Percentiles rank a stretch among this genome's conserved stretches.
phyloP scores from a whole-genome alignment of 495 filamentous ascomycete species.

The Xylaria scruposa region DNA sequence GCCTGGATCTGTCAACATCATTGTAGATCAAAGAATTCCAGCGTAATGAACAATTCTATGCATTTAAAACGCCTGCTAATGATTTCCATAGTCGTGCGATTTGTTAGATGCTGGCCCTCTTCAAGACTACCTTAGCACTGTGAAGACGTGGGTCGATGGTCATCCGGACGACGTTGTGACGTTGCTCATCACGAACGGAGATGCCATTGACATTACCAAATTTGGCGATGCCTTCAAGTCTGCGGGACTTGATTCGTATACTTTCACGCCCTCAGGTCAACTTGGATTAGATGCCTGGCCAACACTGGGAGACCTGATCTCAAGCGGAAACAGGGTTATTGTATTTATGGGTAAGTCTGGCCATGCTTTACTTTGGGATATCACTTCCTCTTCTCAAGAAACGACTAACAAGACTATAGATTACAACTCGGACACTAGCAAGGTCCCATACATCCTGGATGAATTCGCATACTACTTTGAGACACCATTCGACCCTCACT shows the following conservation, averaged over 20 bases:
- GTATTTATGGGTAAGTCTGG: slow-evolving; percentile 48
- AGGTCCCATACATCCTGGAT: slow-evolving; percentile 71
- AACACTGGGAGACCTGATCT: slow-evolving; percentile 73
- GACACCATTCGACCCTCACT: slow-evolving; percentile 68
- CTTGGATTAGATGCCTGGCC: slow-evolving; percentile 78
- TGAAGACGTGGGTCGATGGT: slow-evolving; percentile 69
- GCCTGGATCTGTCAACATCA: background rate
- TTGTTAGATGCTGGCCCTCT: slow-evolving; percentile 74
- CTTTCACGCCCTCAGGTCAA: slow-evolving; percentile 67
- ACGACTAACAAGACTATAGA: slow-evolving; percentile 48
- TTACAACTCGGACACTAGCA: slow-evolving; percentile 74
- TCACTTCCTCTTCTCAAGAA: background rate
- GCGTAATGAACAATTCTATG: background rate
- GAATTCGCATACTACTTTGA: slow-evolving; percentile 75
- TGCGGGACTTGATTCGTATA: slow-evolving; percentile 65
- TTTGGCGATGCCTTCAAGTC: slow-evolving; percentile 65
- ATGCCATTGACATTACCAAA: slow-evolving; percentile 64
- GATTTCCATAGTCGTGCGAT: slow-evolving; percentile 57
- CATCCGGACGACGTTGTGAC: slow-evolving; percentile 84
- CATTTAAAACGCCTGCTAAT: background rate
- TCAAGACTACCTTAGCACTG: slow-evolving; percentile 65
- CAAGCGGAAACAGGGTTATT: slow-evolving; percentile 48
- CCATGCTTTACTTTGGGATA: background rate
- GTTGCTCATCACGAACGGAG: slow-evolving; percentile 77
- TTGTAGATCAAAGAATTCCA: background rate